Evolutionary conservation across 1,284 basidiomycete genomes (phyloP), one percentile per base, ranked within the genome.

Genomic region (Boletus semigastroideus): DNA sequence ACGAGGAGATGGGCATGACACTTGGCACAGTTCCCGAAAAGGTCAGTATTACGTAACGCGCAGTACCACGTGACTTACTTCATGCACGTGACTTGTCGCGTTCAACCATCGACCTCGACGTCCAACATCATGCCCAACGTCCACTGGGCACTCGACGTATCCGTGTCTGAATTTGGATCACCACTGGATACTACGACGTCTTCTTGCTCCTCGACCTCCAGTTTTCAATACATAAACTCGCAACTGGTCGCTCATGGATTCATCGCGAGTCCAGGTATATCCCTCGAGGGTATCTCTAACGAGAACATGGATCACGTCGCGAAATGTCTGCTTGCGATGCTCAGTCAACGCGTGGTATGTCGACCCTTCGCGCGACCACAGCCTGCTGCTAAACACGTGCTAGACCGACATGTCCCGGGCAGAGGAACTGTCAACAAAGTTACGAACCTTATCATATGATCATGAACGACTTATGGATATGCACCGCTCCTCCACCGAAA

Each of bases 351-450:
- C 59, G 75, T 91, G 59, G 92, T 94, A 65, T 59, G 88, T 82
- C 5, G 4, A 30, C 36, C 31, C 16, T 8, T 30, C 40, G 25
- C 40, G 25, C 10, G 34, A 40, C 51, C 30, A 25, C 14, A 31
- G 33, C 36, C 25, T 41, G 8, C 27, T 20, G 44, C 56, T 53
- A 37, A 57, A 47, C 43, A 30, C 42, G 42, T 22, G 27, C 25
- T 59, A 92, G 92, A 81, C 87, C 62, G 93, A 95, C 66, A 86
- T 94, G 76, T 73, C 79, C 11, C 77, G 83, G n/a, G 82, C 88
- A 20, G 93, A 96, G 58, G 80, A 87, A 6, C 65, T 94, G 5
- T 78, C 84, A 0, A 84, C 88, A 0, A 88, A 90, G 57, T 71
- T 91, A 37, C 77, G 90, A 16, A 92, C 89, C 0, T 71, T 94